These are phyloP conservation scores for Vavraia culicis DNA, from an alignment of 371 early-diverging fungal species.

Conservation along the genomic window DNA sequence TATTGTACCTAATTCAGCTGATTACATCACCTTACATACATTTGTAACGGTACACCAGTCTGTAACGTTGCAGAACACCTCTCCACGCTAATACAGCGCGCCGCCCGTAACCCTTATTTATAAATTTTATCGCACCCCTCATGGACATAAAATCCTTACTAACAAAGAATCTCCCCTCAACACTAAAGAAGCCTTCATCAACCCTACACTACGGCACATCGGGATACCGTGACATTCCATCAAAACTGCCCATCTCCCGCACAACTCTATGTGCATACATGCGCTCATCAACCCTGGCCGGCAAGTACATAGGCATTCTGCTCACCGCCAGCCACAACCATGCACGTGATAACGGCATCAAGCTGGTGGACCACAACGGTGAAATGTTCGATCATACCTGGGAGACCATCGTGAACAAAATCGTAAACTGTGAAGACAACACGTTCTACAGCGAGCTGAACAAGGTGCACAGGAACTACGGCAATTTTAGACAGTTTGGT, in stretches of 20 bases:
- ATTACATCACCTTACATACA: too few species aligned
- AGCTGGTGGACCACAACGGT: constrained; percentile 86
- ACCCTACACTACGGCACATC: constrained; percentile 34
- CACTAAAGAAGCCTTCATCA: constrained; percentile 19
- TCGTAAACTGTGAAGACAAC: constrained; percentile 63
- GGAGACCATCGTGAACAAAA: constrained; percentile 66
- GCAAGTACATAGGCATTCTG: constrained; percentile 80
- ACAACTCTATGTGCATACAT: constrained; percentile 69
- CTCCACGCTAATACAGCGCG: neutral
- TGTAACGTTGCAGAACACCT: neutral
- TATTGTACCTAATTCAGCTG: too few species aligned
- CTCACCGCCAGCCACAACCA: constrained; percentile 97
- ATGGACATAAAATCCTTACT: constrained; percentile 10
- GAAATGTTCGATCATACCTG: constrained; percentile 87
- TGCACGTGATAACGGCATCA: constrained; percentile 89
- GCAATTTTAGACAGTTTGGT: constrained; percentile 51
- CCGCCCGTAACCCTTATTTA: constrained; percentile 2
- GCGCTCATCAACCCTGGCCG: constrained; percentile 61
- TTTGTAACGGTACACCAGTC: too few species aligned
- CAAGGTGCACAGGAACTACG: constrained; percentile 49
- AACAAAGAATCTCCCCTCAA: constrained; percentile 4
- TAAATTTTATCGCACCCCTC: constrained; percentile 3
- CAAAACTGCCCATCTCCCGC: constrained; percentile 50
- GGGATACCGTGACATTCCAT: constrained; percentile 24
- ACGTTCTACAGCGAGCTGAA: constrained; percentile 48